These are phyloP conservation scores for Datura wrightii DNA, from an alignment of 257 asterid species.

Conservation along the genomic window DNA sequence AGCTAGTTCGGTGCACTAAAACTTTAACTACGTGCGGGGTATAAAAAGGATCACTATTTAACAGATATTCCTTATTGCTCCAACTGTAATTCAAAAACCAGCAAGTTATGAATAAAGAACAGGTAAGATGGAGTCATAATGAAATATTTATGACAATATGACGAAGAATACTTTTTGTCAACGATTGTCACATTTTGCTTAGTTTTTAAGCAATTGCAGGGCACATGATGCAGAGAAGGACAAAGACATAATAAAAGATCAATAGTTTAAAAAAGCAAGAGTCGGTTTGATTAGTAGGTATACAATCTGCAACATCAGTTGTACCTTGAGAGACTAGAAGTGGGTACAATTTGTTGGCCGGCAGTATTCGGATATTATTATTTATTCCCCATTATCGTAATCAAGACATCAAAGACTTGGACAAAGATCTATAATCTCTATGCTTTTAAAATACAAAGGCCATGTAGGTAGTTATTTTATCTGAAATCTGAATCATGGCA, in stretches of 20 bases:
- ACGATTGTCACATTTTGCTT: neutral
- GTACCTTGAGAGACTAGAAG: neutral
- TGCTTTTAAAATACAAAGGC: neutral
- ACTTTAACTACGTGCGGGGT: no score
- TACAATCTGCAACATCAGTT: constrained; percentile 6
- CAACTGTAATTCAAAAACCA: neutral
- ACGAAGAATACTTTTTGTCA: no score
- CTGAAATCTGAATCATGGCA: constrained; percentile 20
- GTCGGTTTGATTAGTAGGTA: neutral
- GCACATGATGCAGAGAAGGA: neutral
- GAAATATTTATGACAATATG: no score
- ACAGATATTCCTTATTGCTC: neutral
- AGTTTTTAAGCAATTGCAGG: neutral
- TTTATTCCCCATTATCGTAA: neutral
- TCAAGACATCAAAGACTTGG: neutral
- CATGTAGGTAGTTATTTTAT: neutral
- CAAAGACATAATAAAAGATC: neutral
- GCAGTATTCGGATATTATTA: constrained; percentile 16
- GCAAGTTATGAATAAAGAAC: neutral
- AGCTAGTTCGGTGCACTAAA: no score
- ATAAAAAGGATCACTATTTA: no score
- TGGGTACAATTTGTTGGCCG: constrained; percentile 24
- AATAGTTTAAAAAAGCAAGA: neutral
- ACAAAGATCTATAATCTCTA: neutral
- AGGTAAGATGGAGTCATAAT: no score